Base-by-base conservation (phyloP, 192 early-diverging fungal species). In the Entomortierella chlamydospora region DNA sequence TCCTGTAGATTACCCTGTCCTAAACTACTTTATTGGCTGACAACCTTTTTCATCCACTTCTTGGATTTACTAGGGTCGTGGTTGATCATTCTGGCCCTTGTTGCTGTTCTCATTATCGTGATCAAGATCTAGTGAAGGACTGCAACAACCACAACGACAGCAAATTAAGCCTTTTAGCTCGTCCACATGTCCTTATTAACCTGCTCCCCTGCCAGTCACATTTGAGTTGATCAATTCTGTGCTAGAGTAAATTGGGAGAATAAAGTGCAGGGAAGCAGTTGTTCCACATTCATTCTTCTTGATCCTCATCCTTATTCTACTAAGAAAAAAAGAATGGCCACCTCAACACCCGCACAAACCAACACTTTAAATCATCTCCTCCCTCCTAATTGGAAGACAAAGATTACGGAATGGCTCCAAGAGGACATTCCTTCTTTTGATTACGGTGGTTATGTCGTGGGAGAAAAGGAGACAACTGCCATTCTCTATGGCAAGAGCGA, bases 371-470 rank as follows among this genome's bases (percentile, higher is more conserved):
- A 55, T 54, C 90, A 96, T 67, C 87, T 98, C 43, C 88, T 97
- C 12, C 92, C 95, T 8, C 83, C 89, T 12, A 87, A 87, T 58
- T 95, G 88, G 86, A 90, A 92, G 57, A 82, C 87, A 34, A 81
- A 87, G 34, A 92, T 98, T 52, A 76, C 90, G n/a, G 82, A 83
- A 53, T 98, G 95, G 94, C 86, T 98, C 12, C 84, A 91, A 74
- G 96, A 99, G 78, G 97, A 99, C 83, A 93, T 93, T n/a, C 96
- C 97, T 8, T 95, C 95, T 20, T 98, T 99, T 80, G 97, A 99
- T 83, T 98, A 96, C 79, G 97, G 97, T 37, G 97, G 97, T 59
- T 98, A 90, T 67, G 97, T 99, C 26, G 97, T 99, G 28, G 96
- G 96, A 66, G 93, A 97, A 72, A 85, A 89, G 17, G 88, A 89